Conservation (phyloP, 1,284 basidiomycete genomes). For the Marasmius sp. region DNA sequence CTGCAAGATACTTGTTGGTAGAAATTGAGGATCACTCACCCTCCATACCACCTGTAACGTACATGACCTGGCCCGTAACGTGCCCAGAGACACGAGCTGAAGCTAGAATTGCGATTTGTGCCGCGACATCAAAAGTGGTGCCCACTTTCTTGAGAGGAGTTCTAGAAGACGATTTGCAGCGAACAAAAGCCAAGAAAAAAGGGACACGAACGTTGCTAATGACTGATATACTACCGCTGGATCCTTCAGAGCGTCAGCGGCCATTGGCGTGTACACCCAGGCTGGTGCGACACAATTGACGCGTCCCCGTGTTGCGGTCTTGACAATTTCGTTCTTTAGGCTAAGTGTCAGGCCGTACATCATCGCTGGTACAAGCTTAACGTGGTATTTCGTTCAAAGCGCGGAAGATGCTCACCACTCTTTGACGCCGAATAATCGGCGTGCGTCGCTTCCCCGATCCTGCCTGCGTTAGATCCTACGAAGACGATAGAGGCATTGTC, state of each 20-base stretch:
- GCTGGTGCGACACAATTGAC: constrained; percentile 77
- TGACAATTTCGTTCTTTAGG: constrained; percentile 80
- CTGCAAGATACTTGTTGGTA: not conserved
- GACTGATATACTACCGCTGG: constrained; percentile 43
- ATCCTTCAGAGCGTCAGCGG: constrained; percentile 44
- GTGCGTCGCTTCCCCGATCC: constrained; percentile 69
- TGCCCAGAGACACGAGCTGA: constrained; percentile 68
- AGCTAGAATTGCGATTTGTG: constrained; percentile 63
- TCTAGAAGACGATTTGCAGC: constrained; percentile 30
- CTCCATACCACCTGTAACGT: constrained; percentile 81
- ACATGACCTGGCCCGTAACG: constrained; percentile 67
- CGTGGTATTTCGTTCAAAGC: not conserved
- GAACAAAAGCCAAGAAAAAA: not conserved
- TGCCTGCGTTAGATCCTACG: constrained; percentile 72
- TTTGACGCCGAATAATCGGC: constrained; percentile 63
- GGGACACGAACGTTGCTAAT: constrained; percentile 45
- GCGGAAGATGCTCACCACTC: constrained; percentile 41
- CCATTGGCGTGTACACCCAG: constrained; percentile 59
- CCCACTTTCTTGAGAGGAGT: constrained; percentile 75
- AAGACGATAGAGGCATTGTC: constrained; percentile 57
- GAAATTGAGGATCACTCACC: constrained; percentile 34
- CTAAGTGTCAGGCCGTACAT: constrained; percentile 73
- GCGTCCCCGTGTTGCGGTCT: constrained; percentile 65
- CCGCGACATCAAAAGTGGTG: constrained; percentile 60
- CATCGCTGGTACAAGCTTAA: constrained; percentile 44